phyloP scores from a whole-genome alignment of 352 stramenopile genomes.

The Phytophthora colocasiae region DNA sequence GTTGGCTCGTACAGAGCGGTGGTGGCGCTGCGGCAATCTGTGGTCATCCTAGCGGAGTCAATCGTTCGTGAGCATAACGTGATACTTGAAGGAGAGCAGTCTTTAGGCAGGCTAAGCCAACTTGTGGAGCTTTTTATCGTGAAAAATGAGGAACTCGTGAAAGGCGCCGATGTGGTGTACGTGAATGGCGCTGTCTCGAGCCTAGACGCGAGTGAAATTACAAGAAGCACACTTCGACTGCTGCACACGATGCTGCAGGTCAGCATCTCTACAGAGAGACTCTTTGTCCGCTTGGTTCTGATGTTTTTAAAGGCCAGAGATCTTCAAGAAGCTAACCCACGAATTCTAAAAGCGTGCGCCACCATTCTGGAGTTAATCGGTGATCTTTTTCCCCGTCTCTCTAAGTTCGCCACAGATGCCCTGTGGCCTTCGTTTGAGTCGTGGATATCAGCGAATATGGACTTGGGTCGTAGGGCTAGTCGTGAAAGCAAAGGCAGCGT shows the following conservation, averaged over 20 bases:
- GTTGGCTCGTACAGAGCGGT: constrained; percentile 48
- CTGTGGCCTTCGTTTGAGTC: constrained; percentile 49
- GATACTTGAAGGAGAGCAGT: constrained; percentile 41
- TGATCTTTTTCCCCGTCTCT: constrained; percentile 28
- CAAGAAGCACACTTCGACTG: constrained; percentile 41
- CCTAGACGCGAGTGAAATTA: constrained; percentile 33
- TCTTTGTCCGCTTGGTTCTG: constrained; percentile 43
- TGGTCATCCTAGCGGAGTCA: constrained; percentile 40
- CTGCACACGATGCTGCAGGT: constrained; percentile 45
- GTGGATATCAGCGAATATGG: constrained; percentile 36
- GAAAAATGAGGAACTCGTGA: constrained; percentile 42
- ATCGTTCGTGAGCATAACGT: constrained; percentile 43
- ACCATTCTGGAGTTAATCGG: constrained; percentile 41
- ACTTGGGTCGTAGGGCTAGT: constrained; percentile 5
- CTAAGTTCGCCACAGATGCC: constrained; percentile 38
- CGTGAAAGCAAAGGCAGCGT: constrained; percentile 17
- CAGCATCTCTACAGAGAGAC: constrained; percentile 34
- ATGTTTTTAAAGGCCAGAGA: constrained; percentile 42
- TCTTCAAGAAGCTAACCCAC: constrained; percentile 18
- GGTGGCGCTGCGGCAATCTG: constrained; percentile 43
- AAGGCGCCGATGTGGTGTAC: background rate
- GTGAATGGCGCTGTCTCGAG: constrained; percentile 24
- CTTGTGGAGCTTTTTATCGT: constrained; percentile 46
- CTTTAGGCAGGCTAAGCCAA: constrained; percentile 46
- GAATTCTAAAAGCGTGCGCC: constrained; percentile 25